Percentiles rank a stretch among this genome's conserved stretches.
Conservation (phyloP, 768 basidiomycete genomes). For the Auricularia auricula-judae region DNA sequence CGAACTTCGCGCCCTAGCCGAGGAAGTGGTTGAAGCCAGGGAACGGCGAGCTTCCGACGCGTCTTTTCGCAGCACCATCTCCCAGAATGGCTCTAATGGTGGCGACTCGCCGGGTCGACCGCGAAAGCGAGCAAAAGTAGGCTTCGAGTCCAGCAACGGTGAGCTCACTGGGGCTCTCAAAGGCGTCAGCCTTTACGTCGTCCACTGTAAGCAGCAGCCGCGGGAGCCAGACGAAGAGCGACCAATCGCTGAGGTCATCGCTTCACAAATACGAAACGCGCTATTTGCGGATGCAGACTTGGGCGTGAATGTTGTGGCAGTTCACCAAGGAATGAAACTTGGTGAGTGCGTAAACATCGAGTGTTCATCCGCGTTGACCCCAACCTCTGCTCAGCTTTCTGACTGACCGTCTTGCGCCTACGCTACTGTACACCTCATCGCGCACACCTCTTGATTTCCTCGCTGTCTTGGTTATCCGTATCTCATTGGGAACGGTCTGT, state of each 20-base stretch:
- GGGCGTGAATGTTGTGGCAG: slow-evolving; percentile 60
- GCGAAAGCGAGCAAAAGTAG: background rate
- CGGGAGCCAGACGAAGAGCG: slow-evolving; percentile 34
- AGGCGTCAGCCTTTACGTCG: slow-evolving; percentile 44
- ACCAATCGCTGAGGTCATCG: slow-evolving; percentile 57
- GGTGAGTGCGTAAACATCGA: slow-evolving; percentile 33
- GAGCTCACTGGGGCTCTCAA: background rate
- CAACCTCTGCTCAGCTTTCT: background rate
- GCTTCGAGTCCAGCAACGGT: background rate
- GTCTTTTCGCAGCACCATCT: background rate
- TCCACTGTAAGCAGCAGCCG: slow-evolving; percentile 84
- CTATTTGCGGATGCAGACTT: slow-evolving; percentile 51
- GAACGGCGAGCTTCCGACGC: background rate
- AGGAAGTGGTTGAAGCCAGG: slow-evolving; percentile 39
- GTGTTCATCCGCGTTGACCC: background rate
- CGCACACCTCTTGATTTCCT: background rate
- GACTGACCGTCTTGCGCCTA: background rate
- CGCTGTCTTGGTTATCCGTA: background rate
- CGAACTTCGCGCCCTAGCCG: slow-evolving; percentile 63
- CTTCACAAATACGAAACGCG: slow-evolving; percentile 49
- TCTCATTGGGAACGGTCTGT: background rate
- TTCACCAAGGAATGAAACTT: slow-evolving; percentile 73
- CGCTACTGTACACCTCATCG: background rate
- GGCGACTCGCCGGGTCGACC: background rate
- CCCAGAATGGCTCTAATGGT: background rate